phyloP scores from a whole-genome alignment of 495 filamentous ascomycete genomes.

The Aspergillus ellipticus region DNA sequence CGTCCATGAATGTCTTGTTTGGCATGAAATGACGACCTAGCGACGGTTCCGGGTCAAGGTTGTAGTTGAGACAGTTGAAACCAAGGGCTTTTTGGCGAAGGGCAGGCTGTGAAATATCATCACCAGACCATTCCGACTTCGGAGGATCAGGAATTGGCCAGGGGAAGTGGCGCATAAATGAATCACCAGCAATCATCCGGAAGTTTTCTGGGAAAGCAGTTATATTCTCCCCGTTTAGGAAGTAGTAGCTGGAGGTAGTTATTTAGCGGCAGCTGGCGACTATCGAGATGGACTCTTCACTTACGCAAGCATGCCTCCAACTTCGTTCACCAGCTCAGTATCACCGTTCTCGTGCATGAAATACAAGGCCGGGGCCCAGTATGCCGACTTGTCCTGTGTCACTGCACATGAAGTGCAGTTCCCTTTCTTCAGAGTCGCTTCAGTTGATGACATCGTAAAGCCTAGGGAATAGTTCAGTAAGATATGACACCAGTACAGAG shows the following conservation, averaged over 20 bases:
- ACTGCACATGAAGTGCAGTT: constrained; percentile 57
- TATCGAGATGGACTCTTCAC: constrained; percentile 12
- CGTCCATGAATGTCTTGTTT: constrained; percentile 71
- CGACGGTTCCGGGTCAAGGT: constrained; percentile 54
- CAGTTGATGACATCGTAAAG: constrained; percentile 45
- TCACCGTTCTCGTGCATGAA: constrained; percentile 56
- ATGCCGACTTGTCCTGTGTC: constrained; percentile 58
- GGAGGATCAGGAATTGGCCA: constrained; percentile 67
- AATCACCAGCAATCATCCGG: constrained; percentile 82
- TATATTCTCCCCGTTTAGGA: constrained; percentile 60
- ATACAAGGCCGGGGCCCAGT: constrained; percentile 59
- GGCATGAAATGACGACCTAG: constrained; percentile 80
- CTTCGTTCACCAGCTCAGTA: constrained; percentile 47
- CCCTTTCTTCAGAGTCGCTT: constrained; percentile 40
- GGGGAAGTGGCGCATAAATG: constrained; percentile 63
- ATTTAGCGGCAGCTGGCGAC: background rate
- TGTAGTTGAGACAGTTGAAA: constrained; percentile 89
- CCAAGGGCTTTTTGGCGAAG: constrained; percentile 79
- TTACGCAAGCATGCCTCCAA: constrained; percentile 57
- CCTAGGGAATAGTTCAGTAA: constrained; percentile 26
- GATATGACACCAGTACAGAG: background rate
- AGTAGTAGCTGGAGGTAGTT: constrained; percentile 60
- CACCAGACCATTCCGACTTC: constrained; percentile 63
- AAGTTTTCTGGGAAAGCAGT: constrained; percentile 75
- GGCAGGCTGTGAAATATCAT: constrained; percentile 58